These are phyloP conservation scores for Trypanosoma scelopori DNA, from an alignment of 208 protist genomes.

Conservation along the genomic window DNA sequence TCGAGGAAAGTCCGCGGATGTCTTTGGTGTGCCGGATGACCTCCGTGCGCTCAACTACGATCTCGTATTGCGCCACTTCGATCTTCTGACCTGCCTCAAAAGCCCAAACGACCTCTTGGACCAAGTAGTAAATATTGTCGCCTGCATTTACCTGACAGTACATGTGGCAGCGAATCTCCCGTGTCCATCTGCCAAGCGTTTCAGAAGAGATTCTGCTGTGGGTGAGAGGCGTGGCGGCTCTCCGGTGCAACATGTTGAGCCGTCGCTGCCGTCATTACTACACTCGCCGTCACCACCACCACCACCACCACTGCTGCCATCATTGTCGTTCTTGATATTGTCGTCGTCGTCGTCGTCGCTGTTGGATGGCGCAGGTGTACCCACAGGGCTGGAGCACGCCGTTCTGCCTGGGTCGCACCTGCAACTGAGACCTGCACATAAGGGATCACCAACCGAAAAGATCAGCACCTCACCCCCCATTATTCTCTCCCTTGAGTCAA, in stretches of 20 bases:
- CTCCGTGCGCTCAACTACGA: constrained; percentile 19
- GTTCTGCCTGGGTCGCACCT: too few relatives aligned
- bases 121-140: constrained; percentile 22
- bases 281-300: too few relatives aligned
- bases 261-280: too few relatives aligned
- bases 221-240: not conserved
- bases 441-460: too few relatives aligned
- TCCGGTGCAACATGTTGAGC: not conserved
- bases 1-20: constrained; percentile 14
- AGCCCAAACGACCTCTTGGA: constrained; percentile 22
- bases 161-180: constrained; percentile 6
- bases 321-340: too few relatives aligned
- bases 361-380: too few relatives aligned
- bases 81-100: constrained; percentile 2
- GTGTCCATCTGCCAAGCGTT: not conserved
- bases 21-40: constrained; percentile 18
- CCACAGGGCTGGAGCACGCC: too few relatives aligned
- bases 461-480: too few relatives aligned
- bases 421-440: too few relatives aligned
- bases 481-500: too few relatives aligned
- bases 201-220: not conserved
- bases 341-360: too few relatives aligned
- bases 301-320: too few relatives aligned
- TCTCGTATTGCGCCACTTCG: constrained; percentile 21
- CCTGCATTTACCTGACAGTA: constrained; percentile 19